Base-by-base conservation (phyloP, 192 early-diverging fungal genomes). In the Paraglomus brasilianum region DNA sequence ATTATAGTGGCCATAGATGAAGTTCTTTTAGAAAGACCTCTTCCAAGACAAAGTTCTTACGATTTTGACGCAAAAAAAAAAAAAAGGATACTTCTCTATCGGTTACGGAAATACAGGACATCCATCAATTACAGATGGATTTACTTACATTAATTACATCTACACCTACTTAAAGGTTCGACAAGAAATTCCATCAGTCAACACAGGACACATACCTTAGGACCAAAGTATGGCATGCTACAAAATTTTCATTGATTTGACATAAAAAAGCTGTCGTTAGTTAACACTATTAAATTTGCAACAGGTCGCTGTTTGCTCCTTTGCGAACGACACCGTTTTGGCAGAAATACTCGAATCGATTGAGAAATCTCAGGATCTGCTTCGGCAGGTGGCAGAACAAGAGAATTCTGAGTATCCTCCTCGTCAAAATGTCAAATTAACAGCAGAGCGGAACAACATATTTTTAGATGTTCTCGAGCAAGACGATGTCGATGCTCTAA, bases 251-350 rank as follows among this genome's bases (percentile, higher is more conserved):
- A 30, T 30, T 30, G 30, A 30, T 30, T 64, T 30, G 17, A 49
- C 47, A 30, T 45, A 39, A 55, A 21, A 24, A 39, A 22, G 62
- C 30, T 21, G 19, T 14, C 5, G 10, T 55, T 74, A 74, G 71
- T 78, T 39, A 73, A 71, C 38, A 11, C 73, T 1, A 71, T 84
- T 5, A 77, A 78, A 1, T 84, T 82, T 71, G 75, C 79, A 30
- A 63, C 71, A 43, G 77, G 75, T 43, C 74, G 75, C 0, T 68
- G 67, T 36, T 64, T 77, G 9, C 42, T 57, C 53, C 11, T 15
- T 62, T 13, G 66, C 71, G 5, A 73, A 63, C 14, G 75, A 77
- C 17, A 59, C 58, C 10, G 71, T 72, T 58, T 73, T 77, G 38
- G 67, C 67, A 1, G 75, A 73, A 39, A 56, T 77, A 56, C 51